These are phyloP conservation scores for Hypoxylon sp. DNA, from an alignment of 2,329 filamentous ascomycete species.

Conservation along the genomic window DNA sequence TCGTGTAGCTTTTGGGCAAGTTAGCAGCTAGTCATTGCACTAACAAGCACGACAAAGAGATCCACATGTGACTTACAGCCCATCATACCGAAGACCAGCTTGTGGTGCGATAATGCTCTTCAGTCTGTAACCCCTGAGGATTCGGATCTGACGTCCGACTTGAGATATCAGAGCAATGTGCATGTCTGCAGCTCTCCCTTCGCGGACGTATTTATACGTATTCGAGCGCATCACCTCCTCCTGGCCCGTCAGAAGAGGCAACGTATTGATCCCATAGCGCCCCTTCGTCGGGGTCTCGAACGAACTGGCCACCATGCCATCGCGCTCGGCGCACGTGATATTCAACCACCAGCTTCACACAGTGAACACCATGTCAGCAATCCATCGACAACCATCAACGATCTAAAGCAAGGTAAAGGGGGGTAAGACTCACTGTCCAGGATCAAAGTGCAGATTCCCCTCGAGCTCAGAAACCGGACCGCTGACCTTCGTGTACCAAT, in stretches of 20 bases:
- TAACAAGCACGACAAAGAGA: neutral
- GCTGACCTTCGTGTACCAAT: slow-evolving; percentile 57
- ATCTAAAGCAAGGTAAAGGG: too few species aligned
- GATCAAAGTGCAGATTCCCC: slow-evolving; percentile 60
- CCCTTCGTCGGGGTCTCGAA: slow-evolving; percentile 63
- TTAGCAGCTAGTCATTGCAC: slow-evolving; percentile 9
- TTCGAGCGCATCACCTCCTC: slow-evolving; percentile 61
- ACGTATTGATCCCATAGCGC: slow-evolving; percentile 61
- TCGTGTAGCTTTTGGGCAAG: slow-evolving; percentile 60
- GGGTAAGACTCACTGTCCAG: slow-evolving; percentile 62
- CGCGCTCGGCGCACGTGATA: slow-evolving; percentile 68
- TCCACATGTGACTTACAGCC: slow-evolving; percentile 61
- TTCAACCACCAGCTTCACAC: slow-evolving; percentile 70
- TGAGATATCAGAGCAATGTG: slow-evolving; percentile 64
- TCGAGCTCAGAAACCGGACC: slow-evolving; percentile 59
- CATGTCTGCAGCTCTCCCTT: slow-evolving; percentile 63
- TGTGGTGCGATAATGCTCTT: slow-evolving; percentile 66
- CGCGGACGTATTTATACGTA: slow-evolving; percentile 61
- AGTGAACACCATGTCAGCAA: slow-evolving; percentile 40
- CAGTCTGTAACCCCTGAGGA: slow-evolving; percentile 67
- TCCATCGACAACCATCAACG: neutral
- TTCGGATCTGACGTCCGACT: slow-evolving; percentile 64
- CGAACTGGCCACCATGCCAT: slow-evolving; percentile 66
- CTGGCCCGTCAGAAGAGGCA: slow-evolving; percentile 67
- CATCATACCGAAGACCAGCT: slow-evolving; percentile 70